These are phyloP conservation scores for Gyrodon lividus DNA, from an alignment of 768 basidiomycete genomes.

Conservation along the genomic window DNA sequence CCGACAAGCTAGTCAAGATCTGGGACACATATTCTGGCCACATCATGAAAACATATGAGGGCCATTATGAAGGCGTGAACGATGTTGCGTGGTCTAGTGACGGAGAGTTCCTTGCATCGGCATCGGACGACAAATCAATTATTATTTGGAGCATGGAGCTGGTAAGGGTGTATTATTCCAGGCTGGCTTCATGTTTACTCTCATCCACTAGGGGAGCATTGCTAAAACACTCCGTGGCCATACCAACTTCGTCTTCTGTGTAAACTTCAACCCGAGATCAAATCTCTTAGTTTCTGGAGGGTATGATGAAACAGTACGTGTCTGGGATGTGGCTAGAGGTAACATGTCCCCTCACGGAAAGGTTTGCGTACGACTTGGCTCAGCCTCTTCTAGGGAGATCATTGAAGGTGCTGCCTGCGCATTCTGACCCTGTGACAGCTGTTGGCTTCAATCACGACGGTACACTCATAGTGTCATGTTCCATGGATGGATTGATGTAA, in stretches of 20 bases:
- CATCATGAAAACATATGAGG: constrained; percentile 68
- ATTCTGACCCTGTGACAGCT: constrained; percentile 95
- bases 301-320: constrained; percentile 91
- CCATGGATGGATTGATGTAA: constrained; percentile 97
- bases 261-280: constrained; percentile 88
- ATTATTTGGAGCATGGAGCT: constrained; percentile 79
- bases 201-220: constrained; percentile 44
- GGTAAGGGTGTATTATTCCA: constrained; percentile 35
- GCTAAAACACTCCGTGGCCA: constrained; percentile 78
- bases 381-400: constrained; percentile 56
- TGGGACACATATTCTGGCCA: constrained; percentile 77
- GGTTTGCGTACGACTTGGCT: constrained; percentile 3
- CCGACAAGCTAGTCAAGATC: constrained; percentile 79
- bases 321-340: constrained; percentile 98
- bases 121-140: constrained; percentile 90
- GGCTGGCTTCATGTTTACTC: constrained; percentile 1
- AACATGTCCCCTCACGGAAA: constrained; percentile 7
- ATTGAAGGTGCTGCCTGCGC: constrained; percentile 88
- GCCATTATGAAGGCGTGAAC: constrained; percentile 82
- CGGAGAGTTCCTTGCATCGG: constrained; percentile 81
- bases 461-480: constrained; percentile 89
- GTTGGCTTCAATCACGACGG: constrained; percentile 95
- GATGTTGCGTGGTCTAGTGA: constrained; percentile 89
- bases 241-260: constrained; percentile 91
- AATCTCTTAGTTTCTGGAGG: constrained; percentile 92